Base-by-base conservation (phyloP, 2,329 filamentous ascomycete species). In the Cercospora sp. region DNA sequence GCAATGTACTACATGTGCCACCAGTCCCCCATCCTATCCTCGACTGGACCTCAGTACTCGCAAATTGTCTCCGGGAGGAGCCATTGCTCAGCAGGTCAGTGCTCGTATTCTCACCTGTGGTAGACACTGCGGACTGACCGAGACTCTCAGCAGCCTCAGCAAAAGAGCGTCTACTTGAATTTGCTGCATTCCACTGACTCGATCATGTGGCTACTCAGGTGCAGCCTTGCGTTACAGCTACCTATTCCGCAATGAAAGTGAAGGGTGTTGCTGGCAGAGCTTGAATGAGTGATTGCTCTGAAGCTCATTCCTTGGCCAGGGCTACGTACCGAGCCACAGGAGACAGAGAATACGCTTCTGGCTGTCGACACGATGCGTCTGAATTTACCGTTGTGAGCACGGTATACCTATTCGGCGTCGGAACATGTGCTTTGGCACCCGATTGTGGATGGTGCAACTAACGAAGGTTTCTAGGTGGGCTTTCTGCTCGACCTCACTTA, bases 1-100 rank as follows among this genome's bases (percentile, higher is more conserved):
- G 62, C 34, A 65, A 58, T 59, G 53, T 65, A 65, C 21, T 45
- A 18, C 62, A 32, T 65, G 32, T 18, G 5, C 62, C 51, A 43
- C 37, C 62, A 59, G 32, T 6, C 34, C 53, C 51, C 26, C 21
- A 58, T 34, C 13, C 16, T 2, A 24, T 59, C 8, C 49, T 53
- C 13, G 13, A 16, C n/a, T 28, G 12, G n/a, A 61, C 34, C 13
- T 30, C 32, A 28, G 4, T 28, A 5, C 10, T 6, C 16, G 21
- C 28, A 13, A 12, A 2, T 24, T 24, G 21, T 18, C 13, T 26
- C 10, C 3, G 12, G 13, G 24, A 18, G 32, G 16, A 32, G n/a
- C 10, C 28, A 21, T 21, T 24, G 8, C 30, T 59, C 13, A 7
- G 5, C 34, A 61, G 32, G 16, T 61, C 21, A 40, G 32, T 43